Evolutionary conservation across 2,329 filamentous ascomycete species (phyloP), one percentile per base, ranked within the genome.

Genomic region (Clarireedia sp.): DNA sequence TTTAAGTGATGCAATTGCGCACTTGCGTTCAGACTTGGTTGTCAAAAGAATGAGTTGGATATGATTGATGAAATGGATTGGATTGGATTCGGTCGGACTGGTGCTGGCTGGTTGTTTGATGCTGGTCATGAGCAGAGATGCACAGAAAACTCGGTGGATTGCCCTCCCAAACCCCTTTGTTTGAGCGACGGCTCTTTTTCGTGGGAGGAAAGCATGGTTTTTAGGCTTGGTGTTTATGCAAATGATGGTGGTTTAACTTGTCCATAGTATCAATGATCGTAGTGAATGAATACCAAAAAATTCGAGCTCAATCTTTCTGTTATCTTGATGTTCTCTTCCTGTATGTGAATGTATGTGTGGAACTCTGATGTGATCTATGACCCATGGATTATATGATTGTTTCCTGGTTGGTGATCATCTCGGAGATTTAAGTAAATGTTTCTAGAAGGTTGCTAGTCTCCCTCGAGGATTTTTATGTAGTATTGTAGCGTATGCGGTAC

Each of bases 121-220:
- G 29, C 2, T 33, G 10, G 10, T 33, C 29, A 10, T 9, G 29
- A 33, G 29, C 29, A 12, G 29, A 33, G 29, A 33, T 33, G 29
- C 29, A 33, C 29, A 14, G 1, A 33, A 33, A 33, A 33, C 9
- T 33, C 12, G 29, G 37, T 19, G 38, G 19, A 26, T 43, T 50
- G 46, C 52, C 16, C 46, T 50, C 46, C 52, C 38, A 17, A 37
- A 21, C 43, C n/a, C 36, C n/a, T n/a, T n/a, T n/a, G n/a, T 55
- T 55, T 50, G 46, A 55, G 52, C 52, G 52, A 55, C 46, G 46
- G 52, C 52, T 55, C 46, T 45, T 0, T 43, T 55, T 55, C 33
- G 37, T 37, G 52, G 46, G 46, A 55, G 46, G 26, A 10, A 33
- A 47, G 16, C 40, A 43, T 10, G 14, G 21, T 14, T 50, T 44